Conservation (phyloP, 768 basidiomycete species). For the Pholiota microspora region DNA sequence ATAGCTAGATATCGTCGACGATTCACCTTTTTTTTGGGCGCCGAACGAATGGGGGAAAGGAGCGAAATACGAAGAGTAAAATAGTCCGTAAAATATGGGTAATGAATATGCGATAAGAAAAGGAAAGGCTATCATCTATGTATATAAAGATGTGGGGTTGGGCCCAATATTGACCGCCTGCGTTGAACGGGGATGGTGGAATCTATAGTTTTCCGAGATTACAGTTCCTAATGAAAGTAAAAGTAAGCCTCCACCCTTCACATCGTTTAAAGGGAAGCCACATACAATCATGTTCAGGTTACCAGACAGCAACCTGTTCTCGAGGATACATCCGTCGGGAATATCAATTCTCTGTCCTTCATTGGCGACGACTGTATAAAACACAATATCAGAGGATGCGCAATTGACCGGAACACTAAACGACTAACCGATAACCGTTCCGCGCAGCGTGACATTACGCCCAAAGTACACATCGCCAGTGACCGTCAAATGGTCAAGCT, state of each 20-base stretch:
- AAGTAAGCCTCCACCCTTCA: not conserved
- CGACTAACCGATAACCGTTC: constrained; percentile 75
- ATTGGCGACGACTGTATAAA: constrained; percentile 60
- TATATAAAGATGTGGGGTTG: too few species aligned
- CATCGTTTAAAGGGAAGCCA: not conserved
- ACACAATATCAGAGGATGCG: not conserved
- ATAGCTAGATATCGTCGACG: not conserved
- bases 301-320: constrained; percentile 79
- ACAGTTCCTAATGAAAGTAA: constrained; percentile 12
- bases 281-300: constrained; percentile 80
- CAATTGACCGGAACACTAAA: not conserved
- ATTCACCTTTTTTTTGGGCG: constrained; percentile 4
- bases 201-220: not conserved
- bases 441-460: constrained; percentile 79
- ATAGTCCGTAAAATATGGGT: not conserved
- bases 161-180: not conserved
- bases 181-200: not conserved
- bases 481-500: constrained; percentile 93
- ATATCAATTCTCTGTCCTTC: constrained; percentile 83
- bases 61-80: not conserved
- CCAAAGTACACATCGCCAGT: constrained; percentile 91
- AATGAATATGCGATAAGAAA: not conserved
- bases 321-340: constrained; percentile 77
- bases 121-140: not conserved
- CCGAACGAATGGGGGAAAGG: not conserved